Base-by-base conservation (phyloP, 1,139 yeast species). In the Tardiomyces blankii region DNA sequence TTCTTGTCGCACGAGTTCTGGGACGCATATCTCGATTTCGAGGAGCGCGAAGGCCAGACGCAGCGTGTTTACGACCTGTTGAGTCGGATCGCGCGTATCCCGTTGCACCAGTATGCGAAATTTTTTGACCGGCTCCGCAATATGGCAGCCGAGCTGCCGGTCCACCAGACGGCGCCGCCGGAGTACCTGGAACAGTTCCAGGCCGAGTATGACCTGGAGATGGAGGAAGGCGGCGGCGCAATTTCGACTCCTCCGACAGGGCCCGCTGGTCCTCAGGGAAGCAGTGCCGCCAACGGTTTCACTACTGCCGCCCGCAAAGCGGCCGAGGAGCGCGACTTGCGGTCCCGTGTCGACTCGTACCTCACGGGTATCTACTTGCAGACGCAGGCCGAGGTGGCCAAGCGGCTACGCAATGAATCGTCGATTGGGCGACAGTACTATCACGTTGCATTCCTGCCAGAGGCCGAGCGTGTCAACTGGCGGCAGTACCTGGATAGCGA, bases 1-100 rank as follows among this genome's bases (percentile, higher is more conserved):
- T 91, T 78, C 56, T 74, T 80, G 55, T 66, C 84, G 14, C 84
- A 78, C 55, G 80, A 80, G 46, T 81, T 89, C 55, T 91, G 95
- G 78, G 81, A 78, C 51, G 59, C 76, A 41, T 89, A 85, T 58
- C 58, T 89, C 39, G 70, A 75, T 8, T 80, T 80, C 69, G 66
- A 72, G 58, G 57, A 69, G 62, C 55, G 74, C 53, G 53, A 68
- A 56, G 60, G 63, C 50, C 49, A 66, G 13, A 71, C 70, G 48
- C 72, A 48, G 51, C 66, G 14, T 7, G n/a, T 25, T 18, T n/a
- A 33, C 23, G 57, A 62, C 40, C 54, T 87, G 12, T 64, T 88
- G 38, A 68, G 88, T 46, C 70, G 80, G 41, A 66, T 82, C 9
- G 61, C 85, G 9, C 86, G 80, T 52, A 66, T 84, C 2, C 97